These are phyloP conservation scores for Rugosomyces carneus DNA, from an alignment of 1,284 basidiomycete species.

Conservation along the genomic window DNA sequence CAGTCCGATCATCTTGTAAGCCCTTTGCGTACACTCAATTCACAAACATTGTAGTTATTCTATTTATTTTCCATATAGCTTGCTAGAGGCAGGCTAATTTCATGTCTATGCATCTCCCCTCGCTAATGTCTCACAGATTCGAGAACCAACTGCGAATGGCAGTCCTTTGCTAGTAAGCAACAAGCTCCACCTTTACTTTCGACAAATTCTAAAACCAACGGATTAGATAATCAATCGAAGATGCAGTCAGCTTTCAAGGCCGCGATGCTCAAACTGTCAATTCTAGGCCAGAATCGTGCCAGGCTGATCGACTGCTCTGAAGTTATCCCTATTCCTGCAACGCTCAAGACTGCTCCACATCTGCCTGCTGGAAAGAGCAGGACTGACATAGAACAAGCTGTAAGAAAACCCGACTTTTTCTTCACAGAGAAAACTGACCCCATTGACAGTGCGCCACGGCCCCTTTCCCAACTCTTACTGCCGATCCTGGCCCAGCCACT, in stretches of 20 bases:
- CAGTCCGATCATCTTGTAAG: constrained; percentile 31
- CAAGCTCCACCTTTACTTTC: not conserved
- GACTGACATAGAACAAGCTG: constrained; percentile 31
- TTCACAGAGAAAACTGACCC: too few species aligned
- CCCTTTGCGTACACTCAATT: too few species aligned
- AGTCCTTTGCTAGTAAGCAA: constrained; percentile 30
- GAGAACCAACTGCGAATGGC: constrained; percentile 33
- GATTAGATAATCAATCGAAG: constrained; percentile 21
- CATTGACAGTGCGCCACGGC: constrained; percentile 22
- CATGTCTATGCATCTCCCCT: too few species aligned
- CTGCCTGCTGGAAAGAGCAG: constrained; percentile 30
- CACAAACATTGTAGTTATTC: not conserved
- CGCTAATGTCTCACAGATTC: constrained; percentile 18
- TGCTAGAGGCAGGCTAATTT: too few species aligned
- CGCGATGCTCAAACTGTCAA: constrained; percentile 32
- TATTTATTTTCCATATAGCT: constrained; percentile 2
- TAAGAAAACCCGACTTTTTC: too few species aligned
- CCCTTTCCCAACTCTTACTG: constrained; percentile 25
- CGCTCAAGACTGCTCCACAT: constrained; percentile 22
- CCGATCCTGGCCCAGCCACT: constrained; percentile 23
- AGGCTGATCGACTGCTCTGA: constrained; percentile 33
- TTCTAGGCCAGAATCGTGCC: constrained; percentile 26
- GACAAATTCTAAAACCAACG: not conserved
- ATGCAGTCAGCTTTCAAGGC: constrained; percentile 29
- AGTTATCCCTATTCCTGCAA: constrained; percentile 28